These are phyloP conservation scores for Phytophthora fragariae DNA, from an alignment of 352 stramenopile genomes.

Conservation along the genomic window DNA sequence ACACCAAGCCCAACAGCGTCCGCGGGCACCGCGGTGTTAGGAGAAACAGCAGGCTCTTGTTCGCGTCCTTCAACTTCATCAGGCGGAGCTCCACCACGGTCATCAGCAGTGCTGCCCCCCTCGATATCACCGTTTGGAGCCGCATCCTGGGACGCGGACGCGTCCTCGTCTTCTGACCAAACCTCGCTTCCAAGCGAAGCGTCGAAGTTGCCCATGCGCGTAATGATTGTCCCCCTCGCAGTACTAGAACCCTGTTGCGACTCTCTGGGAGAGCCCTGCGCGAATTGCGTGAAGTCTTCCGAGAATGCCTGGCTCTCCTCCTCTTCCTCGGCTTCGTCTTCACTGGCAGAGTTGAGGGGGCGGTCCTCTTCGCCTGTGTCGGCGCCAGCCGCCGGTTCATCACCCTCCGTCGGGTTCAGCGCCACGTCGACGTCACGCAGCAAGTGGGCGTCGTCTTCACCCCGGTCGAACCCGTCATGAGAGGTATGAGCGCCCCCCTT, in stretches of 20 bases:
- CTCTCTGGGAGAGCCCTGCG: neutral
- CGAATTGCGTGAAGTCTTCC: neutral
- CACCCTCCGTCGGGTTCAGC: neutral
- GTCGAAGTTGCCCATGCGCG: neutral
- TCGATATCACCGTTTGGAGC: neutral
- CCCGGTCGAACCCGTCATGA: neutral
- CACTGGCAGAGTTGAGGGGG: neutral
- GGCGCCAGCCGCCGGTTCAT: neutral
- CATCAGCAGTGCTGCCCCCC: no score
- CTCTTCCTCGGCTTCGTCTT: neutral
- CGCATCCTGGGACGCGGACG: neutral
- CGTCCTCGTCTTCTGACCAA: neutral
- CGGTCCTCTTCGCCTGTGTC: neutral
- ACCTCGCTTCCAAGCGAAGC: neutral
- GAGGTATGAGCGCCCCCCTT: neutral
- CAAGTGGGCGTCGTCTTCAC: neutral
- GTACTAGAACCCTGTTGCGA: neutral
- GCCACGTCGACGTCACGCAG: neutral
- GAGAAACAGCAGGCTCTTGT: no score
- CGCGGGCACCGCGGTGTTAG: no score
- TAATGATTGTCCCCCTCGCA: neutral
- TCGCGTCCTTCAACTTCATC: no score
- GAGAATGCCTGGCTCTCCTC: neutral
- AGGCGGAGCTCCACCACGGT: no score
- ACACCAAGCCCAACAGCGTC: no score